A percentile compares a stretch with the other conserved stretches of the same genome.
These are phyloP conservation scores for Serpula lacrymans DNA, from an alignment of 768 basidiomycete genomes.

Conservation along the genomic window DNA sequence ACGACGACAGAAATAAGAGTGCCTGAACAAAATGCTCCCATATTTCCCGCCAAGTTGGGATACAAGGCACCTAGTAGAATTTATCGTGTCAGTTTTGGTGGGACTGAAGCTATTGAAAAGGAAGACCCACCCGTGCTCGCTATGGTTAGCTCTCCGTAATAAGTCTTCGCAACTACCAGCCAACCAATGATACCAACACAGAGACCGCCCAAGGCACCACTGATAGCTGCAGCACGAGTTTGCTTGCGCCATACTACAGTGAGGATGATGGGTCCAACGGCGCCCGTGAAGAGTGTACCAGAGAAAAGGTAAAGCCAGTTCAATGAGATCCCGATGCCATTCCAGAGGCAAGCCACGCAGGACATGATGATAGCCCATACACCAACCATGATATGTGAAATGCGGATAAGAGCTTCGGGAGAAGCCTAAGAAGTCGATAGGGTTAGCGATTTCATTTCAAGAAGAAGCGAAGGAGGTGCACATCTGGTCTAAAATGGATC, in stretches of 20 bases:
- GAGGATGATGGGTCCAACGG: constrained; percentile 32
- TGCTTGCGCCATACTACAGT: constrained; percentile 38
- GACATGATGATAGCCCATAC: constrained; percentile 11
- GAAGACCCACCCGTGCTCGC: no score
- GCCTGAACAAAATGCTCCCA: constrained; percentile 14
- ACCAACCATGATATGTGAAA: constrained; percentile 12
- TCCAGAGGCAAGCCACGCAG: constrained; percentile 10
- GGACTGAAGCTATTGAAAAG: no score
- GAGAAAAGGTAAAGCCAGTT: no score
- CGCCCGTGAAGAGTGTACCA: no score
- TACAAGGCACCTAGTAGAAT: constrained; percentile 12
- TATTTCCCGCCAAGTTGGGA: constrained; percentile 13
- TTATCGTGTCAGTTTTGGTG: no score
- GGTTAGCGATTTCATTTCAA: neutral
- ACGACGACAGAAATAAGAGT: constrained; percentile 11
- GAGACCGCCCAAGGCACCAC: constrained; percentile 35
- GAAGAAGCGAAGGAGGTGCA: neutral
- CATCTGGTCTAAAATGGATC: constrained; percentile 14
- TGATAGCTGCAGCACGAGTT: constrained; percentile 31
- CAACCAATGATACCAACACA: constrained; percentile 40
- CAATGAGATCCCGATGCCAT: constrained; percentile 12
- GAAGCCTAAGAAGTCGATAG: constrained; percentile 1
- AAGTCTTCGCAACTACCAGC: no score
- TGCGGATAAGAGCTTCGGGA: constrained; percentile 5
- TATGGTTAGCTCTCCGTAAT: no score